These are phyloP conservation scores for Erodium trifolium DNA, from an alignment of 441 rosid species.

Conservation along the genomic window DNA sequence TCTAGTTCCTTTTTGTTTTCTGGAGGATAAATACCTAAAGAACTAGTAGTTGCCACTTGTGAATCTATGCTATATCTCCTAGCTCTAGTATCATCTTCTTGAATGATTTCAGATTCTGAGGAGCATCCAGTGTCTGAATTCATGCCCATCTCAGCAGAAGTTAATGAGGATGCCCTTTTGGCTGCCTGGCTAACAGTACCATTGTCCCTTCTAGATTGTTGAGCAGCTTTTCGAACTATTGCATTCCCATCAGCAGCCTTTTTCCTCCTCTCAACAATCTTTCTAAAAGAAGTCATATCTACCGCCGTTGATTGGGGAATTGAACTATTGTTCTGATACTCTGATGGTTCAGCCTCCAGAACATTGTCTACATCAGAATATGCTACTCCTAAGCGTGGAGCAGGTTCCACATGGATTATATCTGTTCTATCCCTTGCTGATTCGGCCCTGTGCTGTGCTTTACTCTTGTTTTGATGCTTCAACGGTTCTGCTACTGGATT, in stretches of 20 bases:
- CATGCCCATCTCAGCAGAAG: not conserved
- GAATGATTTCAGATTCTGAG: slow-evolving; percentile 3
- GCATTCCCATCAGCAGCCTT: slow-evolving; percentile 33
- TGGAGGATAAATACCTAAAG: slow-evolving; percentile 17
- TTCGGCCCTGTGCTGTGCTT: not conserved
- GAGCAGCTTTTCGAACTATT: slow-evolving; percentile 15
- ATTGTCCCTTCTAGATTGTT: not conserved
- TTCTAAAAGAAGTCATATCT: slow-evolving; percentile 36
- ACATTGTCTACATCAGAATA: slow-evolving; percentile 23
- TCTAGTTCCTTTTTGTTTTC: slow-evolving; percentile 25
- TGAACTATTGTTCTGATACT: slow-evolving; percentile 27
- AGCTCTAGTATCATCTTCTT: slow-evolving; percentile 7
- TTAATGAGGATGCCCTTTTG: slow-evolving; percentile 1
- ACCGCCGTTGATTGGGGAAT: slow-evolving; percentile 38
- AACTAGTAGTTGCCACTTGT: slow-evolving; percentile 14
- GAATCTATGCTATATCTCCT: not conserved
- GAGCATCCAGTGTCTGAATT: slow-evolving; percentile 2
- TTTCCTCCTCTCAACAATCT: slow-evolving; percentile 24
- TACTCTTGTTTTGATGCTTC: slow-evolving; percentile 17
- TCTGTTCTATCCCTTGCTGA: not conserved
- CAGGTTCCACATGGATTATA: slow-evolving; percentile 9
- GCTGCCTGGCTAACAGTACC: no score
- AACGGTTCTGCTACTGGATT: slow-evolving; percentile 14
- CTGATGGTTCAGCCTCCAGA: slow-evolving; percentile 14
- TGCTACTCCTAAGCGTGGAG: slow-evolving; percentile 23